phyloP scores from a whole-genome alignment of 2,329 filamentous ascomycete genomes.

The Hymenoscyphus repandus region DNA sequence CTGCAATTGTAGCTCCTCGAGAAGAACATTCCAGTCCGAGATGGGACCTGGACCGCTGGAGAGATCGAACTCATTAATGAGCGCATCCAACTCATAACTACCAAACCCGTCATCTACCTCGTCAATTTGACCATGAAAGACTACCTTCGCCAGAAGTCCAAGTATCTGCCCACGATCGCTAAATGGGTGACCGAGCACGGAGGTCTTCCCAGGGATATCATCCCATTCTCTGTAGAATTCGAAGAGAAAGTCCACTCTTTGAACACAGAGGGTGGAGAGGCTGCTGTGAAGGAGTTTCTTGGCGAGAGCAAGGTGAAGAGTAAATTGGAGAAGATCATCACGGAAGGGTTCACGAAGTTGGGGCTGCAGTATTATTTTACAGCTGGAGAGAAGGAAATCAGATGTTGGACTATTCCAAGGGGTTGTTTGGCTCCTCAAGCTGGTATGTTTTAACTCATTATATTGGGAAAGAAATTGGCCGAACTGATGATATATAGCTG shows the following conservation, averaged over 20 bases:
- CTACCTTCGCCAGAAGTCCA: constrained; percentile 42
- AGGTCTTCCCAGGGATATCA: constrained; percentile 36
- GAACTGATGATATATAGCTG: not conserved
- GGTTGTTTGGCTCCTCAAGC: constrained; percentile 38
- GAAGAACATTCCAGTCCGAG: constrained; percentile 37
- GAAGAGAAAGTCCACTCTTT: constrained; percentile 39
- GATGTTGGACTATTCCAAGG: constrained; percentile 39
- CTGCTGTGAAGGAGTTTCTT: constrained; percentile 33
- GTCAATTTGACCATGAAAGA: constrained; percentile 44
- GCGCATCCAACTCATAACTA: constrained; percentile 40
- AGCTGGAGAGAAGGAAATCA: constrained; percentile 42
- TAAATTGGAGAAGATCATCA: constrained; percentile 39
- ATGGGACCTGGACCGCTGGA: constrained; percentile 38
- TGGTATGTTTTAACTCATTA: constrained; percentile 4
- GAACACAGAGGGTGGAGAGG: constrained; percentile 35
- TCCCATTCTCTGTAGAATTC: constrained; percentile 42
- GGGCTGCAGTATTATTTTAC: constrained; percentile 43
- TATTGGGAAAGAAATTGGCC: not conserved
- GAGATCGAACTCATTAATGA: constrained; percentile 43
- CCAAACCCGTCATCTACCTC: constrained; percentile 41
- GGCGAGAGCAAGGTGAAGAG: constrained; percentile 35
- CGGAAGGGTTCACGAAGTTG: constrained; percentile 40
- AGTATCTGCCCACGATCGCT: constrained; percentile 40
- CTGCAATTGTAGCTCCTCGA: constrained; percentile 32
- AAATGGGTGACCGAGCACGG: constrained; percentile 43